A percentile compares a stretch with the other conserved stretches of the same genome.
Conservation (phyloP, 257 asterid species). For the Solanum sitiens region DNA sequence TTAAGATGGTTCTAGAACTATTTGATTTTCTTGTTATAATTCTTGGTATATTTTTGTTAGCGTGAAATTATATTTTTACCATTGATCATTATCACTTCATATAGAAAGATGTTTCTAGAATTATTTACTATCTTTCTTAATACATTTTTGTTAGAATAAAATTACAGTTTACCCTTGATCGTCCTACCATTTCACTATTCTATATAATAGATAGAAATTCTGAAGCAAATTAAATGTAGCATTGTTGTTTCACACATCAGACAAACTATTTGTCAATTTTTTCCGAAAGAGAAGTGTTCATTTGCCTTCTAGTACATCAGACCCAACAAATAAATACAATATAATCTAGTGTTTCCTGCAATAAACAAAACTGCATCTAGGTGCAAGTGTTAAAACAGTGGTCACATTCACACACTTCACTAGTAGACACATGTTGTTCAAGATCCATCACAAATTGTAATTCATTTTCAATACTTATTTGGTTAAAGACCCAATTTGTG, state of each 20-base stretch:
- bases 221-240: background rate
- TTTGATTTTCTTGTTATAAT: no score
- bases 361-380: background rate
- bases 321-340: background rate
- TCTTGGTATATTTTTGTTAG: no score
- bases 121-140: no score
- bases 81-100: no score
- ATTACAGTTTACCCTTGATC: no score
- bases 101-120: no score
- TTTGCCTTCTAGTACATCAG: background rate
- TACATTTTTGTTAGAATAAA: no score
- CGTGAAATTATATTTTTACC: no score
- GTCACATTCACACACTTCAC: background rate
- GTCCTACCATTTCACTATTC: no score
- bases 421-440: background rate
- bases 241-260: background rate
- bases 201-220: background rate
- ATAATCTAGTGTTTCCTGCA: background rate
- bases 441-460: background rate
- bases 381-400: background rate
- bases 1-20: no score
- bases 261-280: background rate
- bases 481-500: background rate
- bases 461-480: background rate
- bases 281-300: background rate